These are phyloP conservation scores for Podila epigama DNA, from an alignment of 192 early-diverging fungal genomes.

Conservation along the genomic window DNA sequence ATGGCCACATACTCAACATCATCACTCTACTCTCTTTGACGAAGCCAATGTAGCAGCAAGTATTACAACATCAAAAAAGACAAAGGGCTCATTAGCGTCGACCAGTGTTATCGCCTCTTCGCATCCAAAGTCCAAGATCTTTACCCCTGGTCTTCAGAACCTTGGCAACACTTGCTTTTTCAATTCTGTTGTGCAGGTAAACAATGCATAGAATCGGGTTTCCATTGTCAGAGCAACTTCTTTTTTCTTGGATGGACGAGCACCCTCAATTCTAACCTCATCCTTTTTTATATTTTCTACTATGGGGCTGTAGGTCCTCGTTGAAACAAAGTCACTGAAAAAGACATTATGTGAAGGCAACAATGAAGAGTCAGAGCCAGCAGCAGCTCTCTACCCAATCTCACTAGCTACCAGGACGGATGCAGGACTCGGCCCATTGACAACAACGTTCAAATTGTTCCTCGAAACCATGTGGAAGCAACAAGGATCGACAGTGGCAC, in stretches of 20 bases:
- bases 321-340: conserved; percentile 37
- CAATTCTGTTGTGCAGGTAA: conserved; percentile 74
- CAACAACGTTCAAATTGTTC: conserved; percentile 24
- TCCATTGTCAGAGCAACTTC: no score
- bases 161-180: conserved; percentile 87
- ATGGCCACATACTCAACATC: neutral
- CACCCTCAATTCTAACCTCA: neutral
- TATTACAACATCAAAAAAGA: conserved; percentile 8
- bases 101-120: neutral
- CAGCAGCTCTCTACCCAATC: neutral
- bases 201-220: neutral
- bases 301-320: conserved; percentile 11
- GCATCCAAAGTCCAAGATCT: conserved; percentile 17
- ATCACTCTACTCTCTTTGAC: no score
- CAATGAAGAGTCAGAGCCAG: neutral
- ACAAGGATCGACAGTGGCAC: conserved; percentile 48
- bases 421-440: conserved; percentile 19
- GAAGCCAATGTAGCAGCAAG: neutral
- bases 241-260: neutral
- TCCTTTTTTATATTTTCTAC: neutral
- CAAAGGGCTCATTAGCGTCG: conserved; percentile 1
- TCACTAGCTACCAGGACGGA: conserved; percentile 29
- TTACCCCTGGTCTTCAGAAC: conserved; percentile 67
- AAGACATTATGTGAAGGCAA: conserved; percentile 25
- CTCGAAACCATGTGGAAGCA: conserved; percentile 37